phyloP scores from a whole-genome alignment of 2,329 filamentous ascomycete genomes.

The Aureobasidium subglaciale region DNA sequence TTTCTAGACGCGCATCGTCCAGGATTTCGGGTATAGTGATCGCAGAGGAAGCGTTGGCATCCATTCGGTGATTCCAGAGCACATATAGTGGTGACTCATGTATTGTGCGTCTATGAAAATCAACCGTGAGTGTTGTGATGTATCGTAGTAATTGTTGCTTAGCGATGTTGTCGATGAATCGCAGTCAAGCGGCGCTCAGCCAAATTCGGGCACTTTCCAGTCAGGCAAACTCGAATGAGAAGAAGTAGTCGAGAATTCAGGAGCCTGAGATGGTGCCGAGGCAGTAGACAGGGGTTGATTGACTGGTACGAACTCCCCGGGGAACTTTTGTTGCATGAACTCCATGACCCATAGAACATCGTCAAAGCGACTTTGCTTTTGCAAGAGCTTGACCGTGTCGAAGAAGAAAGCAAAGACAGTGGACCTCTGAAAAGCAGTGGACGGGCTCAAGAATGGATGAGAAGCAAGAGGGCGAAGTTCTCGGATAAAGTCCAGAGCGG shows the following conservation, averaged over 20 bases:
- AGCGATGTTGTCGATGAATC: too few species aligned
- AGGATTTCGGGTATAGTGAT: too few species aligned
- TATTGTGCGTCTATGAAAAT: too few species aligned
- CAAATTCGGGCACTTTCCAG: conserved; percentile 11
- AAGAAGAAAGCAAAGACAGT: conserved; percentile 15
- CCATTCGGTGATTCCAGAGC: too few species aligned
- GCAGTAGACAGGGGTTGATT: background rate
- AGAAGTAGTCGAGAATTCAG: background rate
- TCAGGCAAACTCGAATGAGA: background rate
- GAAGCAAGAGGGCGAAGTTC: background rate
- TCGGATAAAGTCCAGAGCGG: conserved; percentile 14
- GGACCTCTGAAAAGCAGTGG: background rate
- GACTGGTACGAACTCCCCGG: background rate
- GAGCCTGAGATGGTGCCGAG: background rate
- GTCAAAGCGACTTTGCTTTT: conserved; percentile 11
- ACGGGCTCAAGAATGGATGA: conserved; percentile 1
- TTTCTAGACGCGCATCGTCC: too few species aligned
- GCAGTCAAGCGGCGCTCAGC: too few species aligned
- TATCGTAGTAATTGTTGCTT: background rate
- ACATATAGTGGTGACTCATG: too few species aligned
- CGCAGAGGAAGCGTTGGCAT: too few species aligned
- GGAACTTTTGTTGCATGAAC: conserved; percentile 16
- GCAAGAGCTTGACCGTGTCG: conserved; percentile 14
- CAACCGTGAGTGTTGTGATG: too few species aligned
- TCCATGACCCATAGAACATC: conserved; percentile 18